Evolutionary conservation across 169 alveolate genomes (phyloP).

Genomic region (Toxoplasma gondii): DNA sequence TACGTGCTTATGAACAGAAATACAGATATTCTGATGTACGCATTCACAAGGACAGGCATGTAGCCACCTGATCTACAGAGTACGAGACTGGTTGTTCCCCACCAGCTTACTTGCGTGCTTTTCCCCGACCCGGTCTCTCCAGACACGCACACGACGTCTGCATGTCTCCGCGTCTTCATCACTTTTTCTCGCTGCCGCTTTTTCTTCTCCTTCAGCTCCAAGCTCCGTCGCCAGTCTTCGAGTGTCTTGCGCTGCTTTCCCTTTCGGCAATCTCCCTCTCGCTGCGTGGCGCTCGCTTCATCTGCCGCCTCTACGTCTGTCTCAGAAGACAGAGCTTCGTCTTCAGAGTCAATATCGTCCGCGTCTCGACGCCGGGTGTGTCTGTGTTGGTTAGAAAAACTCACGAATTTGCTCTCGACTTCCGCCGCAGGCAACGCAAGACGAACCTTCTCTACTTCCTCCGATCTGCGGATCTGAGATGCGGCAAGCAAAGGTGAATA

Average conservation of each 20-base stretch:
- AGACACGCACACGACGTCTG: constrained; percentile 87
- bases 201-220: constrained; percentile 1
- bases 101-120: constrained; percentile 82
- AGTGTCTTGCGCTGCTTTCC: background rate
- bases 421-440: constrained; percentile 86
- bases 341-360: background rate
- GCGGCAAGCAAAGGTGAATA: constrained; percentile 38
- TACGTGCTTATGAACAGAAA: too few relatives aligned
- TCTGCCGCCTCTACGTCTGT: background rate
- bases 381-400: constrained; percentile 49
- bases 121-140: constrained; percentile 97
- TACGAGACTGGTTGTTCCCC: too few relatives aligned
- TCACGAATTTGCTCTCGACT: constrained; percentile 68
- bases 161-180: constrained; percentile 80
- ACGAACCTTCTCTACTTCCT: constrained; percentile 78
- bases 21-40: too few relatives aligned
- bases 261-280: background rate
- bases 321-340: background rate
- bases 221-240: constrained; percentile 6
- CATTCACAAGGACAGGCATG: too few relatives aligned
- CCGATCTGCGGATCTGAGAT: constrained; percentile 6
- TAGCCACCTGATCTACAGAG: too few relatives aligned
- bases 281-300: background rate
- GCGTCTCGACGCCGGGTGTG: constrained; percentile 43
- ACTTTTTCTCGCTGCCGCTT: constrained; percentile 75